phyloP scores from a whole-genome alignment of 495 filamentous ascomycete genomes.

The Neurospora pannonica region DNA sequence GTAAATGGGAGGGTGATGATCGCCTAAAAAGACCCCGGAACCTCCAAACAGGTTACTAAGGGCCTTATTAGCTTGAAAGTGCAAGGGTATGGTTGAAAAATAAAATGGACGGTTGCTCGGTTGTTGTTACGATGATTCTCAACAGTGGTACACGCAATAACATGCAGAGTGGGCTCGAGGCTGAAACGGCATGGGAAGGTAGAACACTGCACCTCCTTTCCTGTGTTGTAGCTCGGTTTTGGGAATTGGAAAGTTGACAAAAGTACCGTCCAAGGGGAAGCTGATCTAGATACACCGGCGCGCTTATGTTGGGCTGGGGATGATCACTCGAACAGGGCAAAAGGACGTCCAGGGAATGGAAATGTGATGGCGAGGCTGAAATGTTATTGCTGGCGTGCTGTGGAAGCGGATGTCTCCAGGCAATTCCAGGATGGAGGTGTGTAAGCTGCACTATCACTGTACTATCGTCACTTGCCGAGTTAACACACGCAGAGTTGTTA shows the following conservation, averaged over 20 bases:
- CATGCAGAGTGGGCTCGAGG: background rate
- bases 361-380: background rate
- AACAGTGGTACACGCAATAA: background rate
- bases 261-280: background rate
- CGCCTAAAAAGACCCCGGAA: background rate
- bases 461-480: background rate
- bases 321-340: background rate
- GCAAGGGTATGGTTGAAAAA: background rate
- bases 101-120: background rate
- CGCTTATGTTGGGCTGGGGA: background rate
- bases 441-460: background rate
- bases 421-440: background rate
- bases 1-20: background rate
- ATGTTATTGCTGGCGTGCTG: background rate
- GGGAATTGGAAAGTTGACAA: background rate
- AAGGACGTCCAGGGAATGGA: background rate
- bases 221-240: background rate
- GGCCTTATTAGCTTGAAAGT: background rate
- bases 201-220: background rate
- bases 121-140: background rate
- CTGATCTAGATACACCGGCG: background rate
- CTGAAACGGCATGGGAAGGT: background rate
- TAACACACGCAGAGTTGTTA: background rate
- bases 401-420: background rate
- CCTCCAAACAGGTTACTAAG: background rate